These are phyloP conservation scores for Xylariaceae sp. DNA, from an alignment of 2,329 filamentous ascomycete genomes.

Conservation along the genomic window DNA sequence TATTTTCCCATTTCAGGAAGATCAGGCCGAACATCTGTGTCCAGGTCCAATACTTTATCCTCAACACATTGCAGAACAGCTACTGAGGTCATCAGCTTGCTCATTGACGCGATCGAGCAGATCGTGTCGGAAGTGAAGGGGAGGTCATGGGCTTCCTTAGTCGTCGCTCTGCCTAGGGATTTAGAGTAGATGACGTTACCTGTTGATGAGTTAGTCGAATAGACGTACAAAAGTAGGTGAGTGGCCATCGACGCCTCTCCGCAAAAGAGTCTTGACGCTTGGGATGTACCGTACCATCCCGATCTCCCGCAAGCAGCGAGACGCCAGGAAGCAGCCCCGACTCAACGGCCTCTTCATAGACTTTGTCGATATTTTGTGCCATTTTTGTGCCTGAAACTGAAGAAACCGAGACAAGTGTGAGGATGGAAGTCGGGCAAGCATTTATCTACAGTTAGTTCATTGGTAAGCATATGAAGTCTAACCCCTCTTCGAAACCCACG, in stretches of 20 bases:
- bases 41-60: slow-evolving; percentile 49
- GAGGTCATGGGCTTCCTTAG: slow-evolving; percentile 25
- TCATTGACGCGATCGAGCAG: slow-evolving; percentile 34
- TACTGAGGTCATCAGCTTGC: slow-evolving; percentile 53
- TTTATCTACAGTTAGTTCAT: too few species aligned
- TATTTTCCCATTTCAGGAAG: slow-evolving; percentile 52
- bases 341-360: slow-evolving; percentile 24
- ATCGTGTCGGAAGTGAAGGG: slow-evolving; percentile 30
- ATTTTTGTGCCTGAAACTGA: too few species aligned
- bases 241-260: too few species aligned
- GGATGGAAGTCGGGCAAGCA: too few species aligned
- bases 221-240: not conserved
- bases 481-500: too few species aligned
- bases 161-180: slow-evolving; percentile 27
- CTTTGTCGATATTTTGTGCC: slow-evolving; percentile 17
- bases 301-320: slow-evolving; percentile 26
- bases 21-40: slow-evolving; percentile 47
- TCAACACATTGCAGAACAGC: slow-evolving; percentile 59
- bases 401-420: too few species aligned
- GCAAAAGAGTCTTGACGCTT: too few species aligned
- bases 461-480: too few species aligned
- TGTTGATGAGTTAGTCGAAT: slow-evolving; percentile 1
- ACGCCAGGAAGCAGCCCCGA: slow-evolving; percentile 27
- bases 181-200: slow-evolving; percentile 29
- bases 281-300: slow-evolving; percentile 15